Percentiles rank a stretch among this genome's conserved stretches.
These are phyloP conservation scores for Cryptococcus sp. DNA, from an alignment of 1,284 basidiomycete genomes.

Conservation along the genomic window DNA sequence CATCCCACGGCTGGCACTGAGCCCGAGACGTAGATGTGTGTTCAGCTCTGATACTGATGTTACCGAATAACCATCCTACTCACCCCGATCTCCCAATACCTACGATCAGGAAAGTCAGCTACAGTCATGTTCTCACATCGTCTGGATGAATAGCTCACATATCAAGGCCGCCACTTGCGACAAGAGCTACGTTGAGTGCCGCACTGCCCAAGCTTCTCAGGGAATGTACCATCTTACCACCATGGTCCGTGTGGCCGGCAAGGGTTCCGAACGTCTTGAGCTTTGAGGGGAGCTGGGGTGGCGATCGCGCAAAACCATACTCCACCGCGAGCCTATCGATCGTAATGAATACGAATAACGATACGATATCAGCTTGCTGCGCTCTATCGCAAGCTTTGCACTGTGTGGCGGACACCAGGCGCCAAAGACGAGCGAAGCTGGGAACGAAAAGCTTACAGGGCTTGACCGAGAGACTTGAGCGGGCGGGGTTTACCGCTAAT, in stretches of 20 bases:
- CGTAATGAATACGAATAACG: neutral
- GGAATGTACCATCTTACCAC: slow-evolving; percentile 85
- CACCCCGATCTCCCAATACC: slow-evolving; percentile 78
- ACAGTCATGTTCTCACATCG: neutral
- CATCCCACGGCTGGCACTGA: slow-evolving; percentile 77
- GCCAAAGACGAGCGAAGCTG: too few species aligned
- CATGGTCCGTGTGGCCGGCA: slow-evolving; percentile 68
- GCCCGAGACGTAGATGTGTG: neutral
- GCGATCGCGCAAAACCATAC: slow-evolving; percentile 74
- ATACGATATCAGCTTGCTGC: neutral
- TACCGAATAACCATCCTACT: slow-evolving; percentile 11
- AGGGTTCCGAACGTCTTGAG: slow-evolving; percentile 71
- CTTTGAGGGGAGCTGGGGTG: slow-evolving; percentile 74
- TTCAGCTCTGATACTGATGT: neutral
- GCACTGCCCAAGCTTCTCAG: slow-evolving; percentile 81
- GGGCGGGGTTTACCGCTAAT: slow-evolving; percentile 74
- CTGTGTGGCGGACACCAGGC: too few species aligned
- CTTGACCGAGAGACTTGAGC: slow-evolving; percentile 73
- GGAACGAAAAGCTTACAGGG: slow-evolving; percentile 56
- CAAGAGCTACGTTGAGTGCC: slow-evolving; percentile 77
- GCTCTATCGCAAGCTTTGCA: neutral
- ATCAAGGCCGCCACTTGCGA: slow-evolving; percentile 81
- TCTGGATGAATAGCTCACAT: slow-evolving; percentile 57
- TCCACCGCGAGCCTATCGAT: slow-evolving; percentile 69
- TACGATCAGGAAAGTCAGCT: slow-evolving; percentile 3